Base-by-base conservation (phyloP, 2,329 filamentous ascomycete species). In the Lachnellula suecica region DNA sequence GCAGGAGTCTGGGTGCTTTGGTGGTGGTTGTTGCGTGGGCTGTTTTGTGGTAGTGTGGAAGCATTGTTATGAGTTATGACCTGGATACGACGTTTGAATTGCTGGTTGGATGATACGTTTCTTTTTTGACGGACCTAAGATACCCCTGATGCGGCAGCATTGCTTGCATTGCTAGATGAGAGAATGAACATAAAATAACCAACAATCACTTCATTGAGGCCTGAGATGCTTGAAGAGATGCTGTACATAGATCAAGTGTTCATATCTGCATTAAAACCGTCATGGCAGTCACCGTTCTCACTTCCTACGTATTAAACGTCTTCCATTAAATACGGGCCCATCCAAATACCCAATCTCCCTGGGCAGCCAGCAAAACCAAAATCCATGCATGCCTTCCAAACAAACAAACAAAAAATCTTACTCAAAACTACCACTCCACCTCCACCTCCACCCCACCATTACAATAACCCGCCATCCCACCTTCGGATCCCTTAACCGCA, bases 11-110 rank as follows among this genome's bases (percentile, higher is more conserved):
- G 27, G 59, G 56, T 7, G 65, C 63, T 4, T 49, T 68, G 45
- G 60, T 68, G 19, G 54, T 61, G 42, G 58, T 63, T 49, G 42
- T 66, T 60, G 60, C 60, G 43, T 63, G 59, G 57, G 57, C 51
- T 31, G 57, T 65, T 27, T 53, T 63, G 43, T 60, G 55, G 56
- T 62, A 52, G 19, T 40, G 37, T n/a, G 15, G 37, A 19, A n/a
- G 38, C 48, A 47, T 17, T 43, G 37, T 22, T 48, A 20, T 27
- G 20, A 44, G 50, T 40, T 42, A 20, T 37, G 34, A 10, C 8
- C 19, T 38, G 37, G 47, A 42, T 19, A 44, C 25, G 25, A 40
- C 35, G 41, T 47, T 42, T 44, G 22, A 37, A 45, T 24, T 19
- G 8, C 6, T 41, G 13, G 9, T 38, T 44, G 27, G 41, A 4